Evolutionary conservation across 495 filamentous ascomycete species (phyloP), one percentile per base, ranked within the genome.

Genomic region (Penicillium cosmopolitanum): DNA sequence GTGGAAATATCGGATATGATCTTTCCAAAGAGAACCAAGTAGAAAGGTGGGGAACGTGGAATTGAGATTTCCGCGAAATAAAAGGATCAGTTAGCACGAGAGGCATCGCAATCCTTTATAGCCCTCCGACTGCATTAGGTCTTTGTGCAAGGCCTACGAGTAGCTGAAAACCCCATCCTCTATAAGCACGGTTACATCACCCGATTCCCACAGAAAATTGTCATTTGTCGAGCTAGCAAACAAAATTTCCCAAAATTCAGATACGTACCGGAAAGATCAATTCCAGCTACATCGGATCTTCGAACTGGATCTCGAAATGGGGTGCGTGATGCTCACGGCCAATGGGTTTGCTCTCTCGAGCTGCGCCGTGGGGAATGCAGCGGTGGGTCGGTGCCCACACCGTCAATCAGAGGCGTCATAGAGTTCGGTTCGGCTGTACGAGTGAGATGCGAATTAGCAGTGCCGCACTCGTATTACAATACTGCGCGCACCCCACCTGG

Each of bases 361-460:
- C 46, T 23, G 46, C 23, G 28, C 5, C 5, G 46, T 48, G 46
- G 46, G n/a, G 46, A 48, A 48, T 48, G 46, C 21, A 4, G 46
- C 11, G 1, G 46, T 48, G 40, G 40, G 15, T 43, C 40, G 5
- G 1, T 16, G n/a, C n/a, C n/a, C 42, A 13, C 46, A 7, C 46
- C 11, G 46, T 48, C 46, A 48, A 48, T 48, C 46, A 28, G 3
- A 31, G 46, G 18, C 46, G 46, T 48, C 46, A 48, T 48, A 12
- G 46, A 48, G 23, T 19, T 48, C 42, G 12, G 46, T 18, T 28
- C 46, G 46, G 46, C 21, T n/a, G n/a, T n/a, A n/a, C n/a, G n/a
- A n/a, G n/a, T n/a, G n/a, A n/a, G n/a, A n/a, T n/a, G n/a, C n/a
- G n/a, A n/a, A n/a, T n/a, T n/a, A n/a, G n/a, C n/a, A n/a, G n/a